Conservation (phyloP, 2,329 filamentous ascomycete species). For the Nemania diffusa region DNA sequence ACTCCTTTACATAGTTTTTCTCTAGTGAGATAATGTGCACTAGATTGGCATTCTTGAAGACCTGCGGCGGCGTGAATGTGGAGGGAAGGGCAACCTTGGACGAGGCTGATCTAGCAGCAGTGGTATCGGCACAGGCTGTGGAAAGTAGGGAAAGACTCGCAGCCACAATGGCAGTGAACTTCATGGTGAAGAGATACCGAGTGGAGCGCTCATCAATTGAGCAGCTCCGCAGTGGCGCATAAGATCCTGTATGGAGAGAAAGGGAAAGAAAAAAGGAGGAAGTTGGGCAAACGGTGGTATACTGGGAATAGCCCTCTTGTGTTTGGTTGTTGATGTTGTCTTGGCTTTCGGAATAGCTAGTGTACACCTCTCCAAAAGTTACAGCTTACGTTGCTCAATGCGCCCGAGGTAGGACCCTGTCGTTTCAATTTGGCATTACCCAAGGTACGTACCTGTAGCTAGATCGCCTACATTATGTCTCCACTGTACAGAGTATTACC, state of each 20-base stretch:
- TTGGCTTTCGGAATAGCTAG: conserved; percentile 29
- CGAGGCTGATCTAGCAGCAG: conserved; percentile 53
- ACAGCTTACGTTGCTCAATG: conserved; percentile 49
- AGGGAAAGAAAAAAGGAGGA: conserved; percentile 28
- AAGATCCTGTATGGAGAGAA: conserved; percentile 4
- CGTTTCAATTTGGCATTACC: background rate
- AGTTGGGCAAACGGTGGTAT: conserved; percentile 32
- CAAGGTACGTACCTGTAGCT: conserved; percentile 5
- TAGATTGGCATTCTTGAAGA: conserved; percentile 93
- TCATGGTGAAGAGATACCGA: conserved; percentile 54
- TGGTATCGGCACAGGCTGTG: conserved; percentile 54
- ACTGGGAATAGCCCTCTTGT: conserved; percentile 30
- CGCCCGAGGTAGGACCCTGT: conserved; percentile 14
- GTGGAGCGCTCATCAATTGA: conserved; percentile 48
- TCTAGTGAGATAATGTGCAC: conserved; percentile 91
- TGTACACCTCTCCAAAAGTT: conserved; percentile 43
- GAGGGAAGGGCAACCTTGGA: conserved; percentile 69
- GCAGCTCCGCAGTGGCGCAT: conserved; percentile 40
- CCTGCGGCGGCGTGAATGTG: conserved; percentile 84
- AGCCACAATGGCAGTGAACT: conserved; percentile 63
- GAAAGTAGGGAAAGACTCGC: conserved; percentile 69
- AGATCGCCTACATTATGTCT: too few species aligned
- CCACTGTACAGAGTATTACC: background rate
- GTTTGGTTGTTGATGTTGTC: conserved; percentile 30
- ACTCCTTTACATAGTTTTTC: conserved; percentile 90